phyloP scores from a whole-genome alignment of 345 rosid genomes.

The Euphorbia peplus region DNA sequence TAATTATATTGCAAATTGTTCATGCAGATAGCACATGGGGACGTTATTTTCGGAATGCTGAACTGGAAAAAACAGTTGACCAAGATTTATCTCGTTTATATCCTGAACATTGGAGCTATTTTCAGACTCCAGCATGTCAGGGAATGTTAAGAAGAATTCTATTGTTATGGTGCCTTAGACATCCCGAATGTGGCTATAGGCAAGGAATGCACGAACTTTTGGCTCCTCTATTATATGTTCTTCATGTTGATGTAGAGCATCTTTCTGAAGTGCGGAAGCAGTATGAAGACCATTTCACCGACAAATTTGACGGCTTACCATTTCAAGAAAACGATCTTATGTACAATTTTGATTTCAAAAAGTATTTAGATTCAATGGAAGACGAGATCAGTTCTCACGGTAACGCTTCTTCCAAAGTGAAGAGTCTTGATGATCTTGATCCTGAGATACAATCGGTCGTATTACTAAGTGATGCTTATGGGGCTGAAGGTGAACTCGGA shows the following conservation, averaged over 20 bases:
- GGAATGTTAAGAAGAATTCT: conserved; percentile 87
- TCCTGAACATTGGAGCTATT: conserved; percentile 91
- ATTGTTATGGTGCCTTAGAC: conserved; percentile 89
- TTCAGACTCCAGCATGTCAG: conserved; percentile 95
- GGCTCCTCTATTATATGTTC: conserved; percentile 90
- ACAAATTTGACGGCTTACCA: conserved; percentile 78
- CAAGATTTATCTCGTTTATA: conserved; percentile 90
- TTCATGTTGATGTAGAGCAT: conserved; percentile 76
- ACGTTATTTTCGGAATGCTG: conserved; percentile 87
- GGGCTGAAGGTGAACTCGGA: conserved; percentile 98
- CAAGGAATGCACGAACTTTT: conserved; percentile 99
- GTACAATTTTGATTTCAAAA: conserved; percentile 81
- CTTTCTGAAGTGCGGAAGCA: conserved; percentile 77
- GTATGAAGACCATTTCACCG: conserved; percentile 81
- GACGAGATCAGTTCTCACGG: conserved; percentile 53
- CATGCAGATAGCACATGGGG: conserved; percentile 93
- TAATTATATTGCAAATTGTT: neutral
- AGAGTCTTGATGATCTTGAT: conserved; percentile 75
- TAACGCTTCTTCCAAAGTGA: conserved; percentile 41
- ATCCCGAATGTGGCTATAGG: conserved; percentile 77
- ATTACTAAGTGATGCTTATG: conserved; percentile 80
- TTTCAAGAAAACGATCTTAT: conserved; percentile 67
- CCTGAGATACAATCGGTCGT: conserved; percentile 68
- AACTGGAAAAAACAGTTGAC: conserved; percentile 89
- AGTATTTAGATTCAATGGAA: conserved; percentile 56